phyloP scores from a whole-genome alignment of 2,329 filamentous ascomycete genomes.

The Colletotrichum gloeosporioides region DNA sequence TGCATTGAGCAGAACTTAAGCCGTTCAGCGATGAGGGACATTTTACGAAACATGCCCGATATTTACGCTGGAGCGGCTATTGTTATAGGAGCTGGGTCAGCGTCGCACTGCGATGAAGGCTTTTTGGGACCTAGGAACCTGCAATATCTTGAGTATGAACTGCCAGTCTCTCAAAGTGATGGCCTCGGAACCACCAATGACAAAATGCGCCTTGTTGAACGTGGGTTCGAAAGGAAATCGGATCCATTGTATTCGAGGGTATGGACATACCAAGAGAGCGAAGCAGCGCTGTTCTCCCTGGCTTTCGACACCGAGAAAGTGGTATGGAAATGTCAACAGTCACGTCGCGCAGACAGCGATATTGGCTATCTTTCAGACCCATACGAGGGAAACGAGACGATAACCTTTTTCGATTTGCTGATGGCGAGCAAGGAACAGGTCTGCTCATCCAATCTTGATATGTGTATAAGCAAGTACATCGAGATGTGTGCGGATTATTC shows the following conservation, averaged over 20 bases:
- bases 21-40: rapidly evolving
- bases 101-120: neutral
- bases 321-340: neutral
- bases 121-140: neutral
- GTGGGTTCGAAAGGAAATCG: rapidly evolving
- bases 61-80: neutral
- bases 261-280: neutral
- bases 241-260: neutral
- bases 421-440: neutral
- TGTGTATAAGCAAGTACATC: neutral
- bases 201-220: neutral
- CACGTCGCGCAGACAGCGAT: neutral
- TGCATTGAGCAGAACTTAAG: neutral
- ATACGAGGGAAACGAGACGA: neutral
- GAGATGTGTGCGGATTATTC: neutral
- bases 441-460: neutral
- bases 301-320: neutral
- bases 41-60: neutral
- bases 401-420: neutral
- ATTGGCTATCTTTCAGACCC: neutral
- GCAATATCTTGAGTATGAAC: rapidly evolving
- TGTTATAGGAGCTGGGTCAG: neutral
- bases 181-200: rapidly evolving
- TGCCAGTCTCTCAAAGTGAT: rapidly evolving
- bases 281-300: neutral